Conservation (phyloP, 2,329 filamentous ascomycete species). For the Monilinia vaccinii-corymbosi region DNA sequence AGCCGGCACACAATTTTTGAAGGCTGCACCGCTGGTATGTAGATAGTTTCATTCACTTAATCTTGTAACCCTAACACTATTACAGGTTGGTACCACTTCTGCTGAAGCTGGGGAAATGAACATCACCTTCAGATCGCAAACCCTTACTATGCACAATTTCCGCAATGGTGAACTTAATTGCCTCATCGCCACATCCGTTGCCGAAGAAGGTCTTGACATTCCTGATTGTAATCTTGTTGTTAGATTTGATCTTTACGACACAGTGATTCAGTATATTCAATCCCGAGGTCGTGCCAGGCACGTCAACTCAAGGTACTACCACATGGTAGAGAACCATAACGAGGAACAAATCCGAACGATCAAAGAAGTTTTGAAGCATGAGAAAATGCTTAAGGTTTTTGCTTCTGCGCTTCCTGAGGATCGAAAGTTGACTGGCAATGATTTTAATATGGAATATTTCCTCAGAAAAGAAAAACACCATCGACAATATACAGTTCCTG, state of each 20-base stretch:
- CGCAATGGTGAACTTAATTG: conserved; percentile 51
- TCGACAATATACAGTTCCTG: conserved; percentile 45
- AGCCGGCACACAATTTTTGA: conserved; percentile 50
- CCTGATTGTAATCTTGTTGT: conserved; percentile 59
- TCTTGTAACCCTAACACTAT: neutral
- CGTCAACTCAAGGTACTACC: conserved; percentile 67
- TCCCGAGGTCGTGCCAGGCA: conserved; percentile 81
- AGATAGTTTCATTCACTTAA: neutral
- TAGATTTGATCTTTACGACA: conserved; percentile 79
- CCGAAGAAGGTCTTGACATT: conserved; percentile 59
- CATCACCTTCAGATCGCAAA: conserved; percentile 60
- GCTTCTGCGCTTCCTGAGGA: conserved; percentile 68
- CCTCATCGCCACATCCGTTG: conserved; percentile 57
- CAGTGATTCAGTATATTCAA: conserved; percentile 91
- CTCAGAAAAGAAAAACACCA: conserved; percentile 38
- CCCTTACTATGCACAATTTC: conserved; percentile 60
- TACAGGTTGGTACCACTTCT: conserved; percentile 39
- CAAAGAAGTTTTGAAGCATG: conserved; percentile 50
- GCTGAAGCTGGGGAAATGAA: conserved; percentile 47
- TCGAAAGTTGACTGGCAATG: conserved; percentile 54
- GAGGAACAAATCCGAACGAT: conserved; percentile 46
- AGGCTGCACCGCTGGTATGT: conserved; percentile 52
- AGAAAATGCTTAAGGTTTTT: conserved; percentile 61
- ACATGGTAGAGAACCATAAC: conserved; percentile 73
- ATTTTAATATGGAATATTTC: conserved; percentile 47